These are phyloP conservation scores for Jasminum sambac DNA, from an alignment of 257 asterid genomes.

Conservation along the genomic window DNA sequence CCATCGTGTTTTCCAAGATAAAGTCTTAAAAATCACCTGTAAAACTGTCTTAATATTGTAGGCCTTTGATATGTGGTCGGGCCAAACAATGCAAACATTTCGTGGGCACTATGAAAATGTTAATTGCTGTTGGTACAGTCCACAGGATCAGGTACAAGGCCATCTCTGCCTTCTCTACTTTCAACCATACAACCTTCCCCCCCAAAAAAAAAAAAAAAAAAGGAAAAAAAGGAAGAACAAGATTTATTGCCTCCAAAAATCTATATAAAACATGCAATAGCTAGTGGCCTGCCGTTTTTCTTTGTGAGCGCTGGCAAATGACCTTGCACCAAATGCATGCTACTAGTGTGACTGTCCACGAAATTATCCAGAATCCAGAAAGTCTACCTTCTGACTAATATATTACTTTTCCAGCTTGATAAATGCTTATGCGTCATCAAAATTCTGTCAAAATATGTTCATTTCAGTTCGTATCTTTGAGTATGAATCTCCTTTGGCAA, in stretches of 20 bases:
- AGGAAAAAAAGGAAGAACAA: no score
- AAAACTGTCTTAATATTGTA: slow-evolving; percentile 32
- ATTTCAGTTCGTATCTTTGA: not conserved
- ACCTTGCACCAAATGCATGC: not conserved
- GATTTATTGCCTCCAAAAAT: no score
- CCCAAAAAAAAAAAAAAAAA: no score
- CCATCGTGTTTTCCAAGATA: slow-evolving; percentile 3
- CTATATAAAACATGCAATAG: no score
- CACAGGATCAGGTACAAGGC: slow-evolving; percentile 71
- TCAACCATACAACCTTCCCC: no score
- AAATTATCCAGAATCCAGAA: not conserved
- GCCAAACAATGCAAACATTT: slow-evolving; percentile 59
- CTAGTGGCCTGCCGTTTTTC: slow-evolving; percentile 3
- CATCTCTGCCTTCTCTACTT: slow-evolving; percentile 14
- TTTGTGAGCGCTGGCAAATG: not conserved
- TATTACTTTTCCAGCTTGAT: not conserved
- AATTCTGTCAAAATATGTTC: not conserved
- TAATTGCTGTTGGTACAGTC: slow-evolving; percentile 84
- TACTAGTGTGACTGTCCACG: not conserved
- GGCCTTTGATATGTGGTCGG: slow-evolving; percentile 96
- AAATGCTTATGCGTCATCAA: not conserved
- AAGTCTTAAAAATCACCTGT: not conserved
- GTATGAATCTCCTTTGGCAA: not conserved
- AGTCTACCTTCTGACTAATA: not conserved
- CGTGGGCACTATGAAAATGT: slow-evolving; percentile 89